Conservation (phyloP, 768 basidiomycete genomes). For the Neoboletus subvelutipes region DNA sequence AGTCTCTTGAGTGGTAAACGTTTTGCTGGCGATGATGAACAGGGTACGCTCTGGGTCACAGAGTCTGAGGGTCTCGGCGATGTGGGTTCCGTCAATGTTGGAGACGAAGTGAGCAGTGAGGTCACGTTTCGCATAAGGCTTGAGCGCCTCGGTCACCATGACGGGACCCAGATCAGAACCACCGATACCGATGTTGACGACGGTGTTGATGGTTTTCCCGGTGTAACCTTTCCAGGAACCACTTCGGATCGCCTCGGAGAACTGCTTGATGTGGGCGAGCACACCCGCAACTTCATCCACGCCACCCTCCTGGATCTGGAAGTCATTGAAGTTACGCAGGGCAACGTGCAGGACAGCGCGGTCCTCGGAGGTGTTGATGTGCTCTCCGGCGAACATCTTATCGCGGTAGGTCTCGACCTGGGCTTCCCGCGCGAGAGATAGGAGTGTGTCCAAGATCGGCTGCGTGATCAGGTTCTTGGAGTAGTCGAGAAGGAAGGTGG, state of each 20-base stretch:
- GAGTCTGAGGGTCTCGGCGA: constrained; percentile 79
- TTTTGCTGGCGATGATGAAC: constrained; percentile 99
- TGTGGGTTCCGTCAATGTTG: constrained; percentile 98
- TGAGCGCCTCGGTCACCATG: constrained; percentile 98
- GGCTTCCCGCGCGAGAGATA: constrained; percentile 83
- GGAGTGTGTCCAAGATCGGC: constrained; percentile 74
- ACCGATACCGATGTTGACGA: constrained; percentile 99
- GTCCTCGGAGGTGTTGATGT: constrained; percentile 98
- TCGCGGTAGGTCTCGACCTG: constrained; percentile 81
- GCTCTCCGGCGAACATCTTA: constrained; percentile 92
- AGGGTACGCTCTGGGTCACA: constrained; percentile 91
- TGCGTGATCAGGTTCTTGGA: constrained; percentile 95
- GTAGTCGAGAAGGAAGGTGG: constrained; percentile 90
- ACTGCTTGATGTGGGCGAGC: constrained; percentile 87
- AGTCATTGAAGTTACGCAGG: constrained; percentile 76
- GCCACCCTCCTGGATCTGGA: constrained; percentile 77
- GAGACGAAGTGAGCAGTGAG: constrained; percentile 87
- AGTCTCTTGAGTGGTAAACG: constrained; percentile 99
- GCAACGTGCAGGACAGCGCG: constrained; percentile 96
- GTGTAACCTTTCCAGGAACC: constrained; percentile 98
- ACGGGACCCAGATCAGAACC: constrained; percentile 98
- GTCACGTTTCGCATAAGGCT: constrained; percentile 87
- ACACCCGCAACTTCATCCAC: constrained; percentile 81
- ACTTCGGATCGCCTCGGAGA: constrained; percentile 78
- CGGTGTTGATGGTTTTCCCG: constrained; percentile 88